phyloP scores from a whole-genome alignment of 1,284 basidiomycete species.

The Ceratobasidium sp. region DNA sequence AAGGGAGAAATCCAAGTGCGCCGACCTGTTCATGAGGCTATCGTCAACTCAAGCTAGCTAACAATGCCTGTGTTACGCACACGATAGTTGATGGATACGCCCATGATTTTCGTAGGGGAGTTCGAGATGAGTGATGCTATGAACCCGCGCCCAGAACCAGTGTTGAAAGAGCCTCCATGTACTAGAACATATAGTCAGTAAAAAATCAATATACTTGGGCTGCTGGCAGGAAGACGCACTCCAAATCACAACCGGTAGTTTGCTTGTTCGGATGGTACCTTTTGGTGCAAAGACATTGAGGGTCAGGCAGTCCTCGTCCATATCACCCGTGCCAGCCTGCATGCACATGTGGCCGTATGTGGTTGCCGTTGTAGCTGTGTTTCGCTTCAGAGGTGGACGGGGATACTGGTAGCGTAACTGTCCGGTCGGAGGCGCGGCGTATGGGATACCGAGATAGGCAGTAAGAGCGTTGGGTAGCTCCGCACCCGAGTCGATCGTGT shows the following conservation, averaged over 20 bases:
- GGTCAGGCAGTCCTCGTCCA: constrained; percentile 27
- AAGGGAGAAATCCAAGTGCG: constrained; percentile 26
- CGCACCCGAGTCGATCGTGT: constrained; percentile 6
- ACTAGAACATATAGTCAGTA: no score
- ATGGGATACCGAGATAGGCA: constrained; percentile 38
- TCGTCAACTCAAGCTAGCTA: neutral
- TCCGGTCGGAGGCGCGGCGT: constrained; percentile 39
- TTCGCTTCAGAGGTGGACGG: constrained; percentile 7
- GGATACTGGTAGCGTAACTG: constrained; percentile 17
- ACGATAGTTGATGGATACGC: constrained; percentile 34
- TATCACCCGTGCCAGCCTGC: constrained; percentile 14
- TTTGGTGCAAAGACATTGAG: constrained; percentile 24
- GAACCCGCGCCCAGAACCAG: constrained; percentile 10
- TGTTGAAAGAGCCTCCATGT: constrained; percentile 30
- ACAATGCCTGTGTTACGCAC: neutral
- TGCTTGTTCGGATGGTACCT: neutral
- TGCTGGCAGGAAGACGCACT: neutral
- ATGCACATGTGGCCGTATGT: constrained; percentile 16
- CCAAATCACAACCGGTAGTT: constrained; percentile 28
- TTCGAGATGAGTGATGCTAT: constrained; percentile 23
- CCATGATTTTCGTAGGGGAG: constrained; percentile 17
- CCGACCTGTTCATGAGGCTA: neutral
- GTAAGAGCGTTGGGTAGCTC: neutral
- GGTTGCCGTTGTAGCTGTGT: neutral
- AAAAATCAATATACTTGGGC: no score